phyloP scores from a whole-genome alignment of 768 basidiomycete species.

The Mycena maculata region DNA sequence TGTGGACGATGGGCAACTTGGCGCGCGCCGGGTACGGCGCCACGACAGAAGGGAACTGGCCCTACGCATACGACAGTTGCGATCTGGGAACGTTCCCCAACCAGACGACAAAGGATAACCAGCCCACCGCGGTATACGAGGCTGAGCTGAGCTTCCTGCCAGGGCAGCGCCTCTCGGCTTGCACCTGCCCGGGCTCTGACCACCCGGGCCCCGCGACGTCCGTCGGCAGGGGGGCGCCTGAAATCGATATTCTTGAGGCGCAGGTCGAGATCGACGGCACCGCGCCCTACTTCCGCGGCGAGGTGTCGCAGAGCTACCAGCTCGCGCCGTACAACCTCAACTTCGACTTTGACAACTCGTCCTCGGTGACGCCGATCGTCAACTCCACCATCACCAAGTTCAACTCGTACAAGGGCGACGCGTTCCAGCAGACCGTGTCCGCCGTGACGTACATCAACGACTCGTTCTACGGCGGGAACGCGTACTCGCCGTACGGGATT shows the following conservation, averaged over 20 bases:
- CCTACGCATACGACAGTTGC: conserved; percentile 75
- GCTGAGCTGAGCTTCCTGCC: conserved; percentile 76
- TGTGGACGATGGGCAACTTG: conserved; percentile 92
- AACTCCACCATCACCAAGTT: conserved; percentile 54
- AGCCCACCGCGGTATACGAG: conserved; percentile 68
- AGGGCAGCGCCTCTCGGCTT: conserved; percentile 79
- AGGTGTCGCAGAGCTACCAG: conserved; percentile 73
- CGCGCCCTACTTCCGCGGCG: conserved; percentile 48
- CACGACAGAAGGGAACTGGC: conserved; percentile 86
- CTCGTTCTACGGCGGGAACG: conserved; percentile 57
- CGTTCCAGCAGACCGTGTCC: conserved; percentile 68
- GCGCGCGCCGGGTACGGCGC: conserved; percentile 84
- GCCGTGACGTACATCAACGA: conserved; percentile 57
- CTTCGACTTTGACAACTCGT: conserved; percentile 60
- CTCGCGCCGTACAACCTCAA: conserved; percentile 68
- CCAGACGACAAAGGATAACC: conserved; percentile 66
- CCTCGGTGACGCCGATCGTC: conserved; percentile 55
- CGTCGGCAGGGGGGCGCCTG: conserved; percentile 74
- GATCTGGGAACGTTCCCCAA: conserved; percentile 85
- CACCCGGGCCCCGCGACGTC: conserved; percentile 74
- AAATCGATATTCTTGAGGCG: conserved; percentile 82
- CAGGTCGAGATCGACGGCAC: conserved; percentile 57
- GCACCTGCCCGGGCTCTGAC: conserved; percentile 73
- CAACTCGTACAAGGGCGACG: conserved; percentile 66
- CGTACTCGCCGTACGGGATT: conserved; percentile 62